Conservation (phyloP, 2,329 filamentous ascomycete species). For the Fusarium sp. region DNA sequence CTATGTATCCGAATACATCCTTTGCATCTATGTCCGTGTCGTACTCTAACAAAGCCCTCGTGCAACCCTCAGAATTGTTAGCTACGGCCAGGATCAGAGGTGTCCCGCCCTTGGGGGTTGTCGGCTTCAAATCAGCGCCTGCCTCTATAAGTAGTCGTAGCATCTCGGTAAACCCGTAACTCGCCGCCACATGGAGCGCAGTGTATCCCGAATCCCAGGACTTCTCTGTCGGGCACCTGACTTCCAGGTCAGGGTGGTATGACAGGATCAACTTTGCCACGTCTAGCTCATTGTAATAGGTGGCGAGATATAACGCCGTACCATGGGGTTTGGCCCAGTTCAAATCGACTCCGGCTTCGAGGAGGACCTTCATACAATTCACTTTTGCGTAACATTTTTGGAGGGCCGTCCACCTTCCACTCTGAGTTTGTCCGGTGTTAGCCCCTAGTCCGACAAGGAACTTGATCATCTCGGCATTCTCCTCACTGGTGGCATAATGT, state of each 20-base stretch:
- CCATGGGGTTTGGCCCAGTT: neutral
- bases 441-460: neutral
- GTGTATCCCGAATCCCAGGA: neutral
- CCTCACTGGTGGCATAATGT: neutral
- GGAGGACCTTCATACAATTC: neutral
- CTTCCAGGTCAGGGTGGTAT: neutral
- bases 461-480: neutral
- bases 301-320: neutral
- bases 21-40: neutral
- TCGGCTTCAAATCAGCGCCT: neutral
- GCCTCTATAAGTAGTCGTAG: neutral
- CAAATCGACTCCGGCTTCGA: neutral
- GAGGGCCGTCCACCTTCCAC: neutral
- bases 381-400: neutral
- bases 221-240: neutral
- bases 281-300: neutral
- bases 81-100: neutral
- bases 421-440: neutral
- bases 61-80: neutral
- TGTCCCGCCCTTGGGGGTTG: neutral
- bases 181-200: neutral
- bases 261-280: neutral
- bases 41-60: neutral
- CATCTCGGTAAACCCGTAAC: neutral
- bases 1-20: neutral